Evolutionary conservation across 805 yeast genomes (phyloP), one percentile per base, ranked within the genome.

Genomic region (Pichia occidentalis): DNA sequence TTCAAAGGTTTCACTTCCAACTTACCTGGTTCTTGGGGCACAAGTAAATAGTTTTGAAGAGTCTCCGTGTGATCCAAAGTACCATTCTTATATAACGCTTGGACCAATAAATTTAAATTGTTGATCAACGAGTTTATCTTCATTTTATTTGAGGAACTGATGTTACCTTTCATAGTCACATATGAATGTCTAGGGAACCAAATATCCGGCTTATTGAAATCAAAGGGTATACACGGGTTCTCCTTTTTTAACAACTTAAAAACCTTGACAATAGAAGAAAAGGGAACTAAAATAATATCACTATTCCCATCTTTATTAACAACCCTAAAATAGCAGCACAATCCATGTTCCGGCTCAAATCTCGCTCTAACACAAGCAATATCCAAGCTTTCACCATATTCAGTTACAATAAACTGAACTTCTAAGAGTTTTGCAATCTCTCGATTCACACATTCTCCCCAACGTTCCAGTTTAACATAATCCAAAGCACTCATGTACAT

Each of bases 101-200:
- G 56, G 11, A 82, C 51, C 24, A 77, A 59, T 7, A 68, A 45
- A 46, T 80, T 80, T 24, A 80, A 45, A 24, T 63, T 58, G 25
- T 68, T 65, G 16, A 76, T 53, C 24, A 73, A 56, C 24, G 70
- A 62, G 46, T 76, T 76, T 24, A 72, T 47, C 32, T 67, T 64
- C 29, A 66, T 51, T 46, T 76, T 77, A 44, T 65, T 67, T 1
- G 53, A 51, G 34, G 51, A 53, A 52, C 48, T 44, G 7, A 56
- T 41, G 26, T 53, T 57, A 3, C 49, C 50, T 14, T 43, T 43
- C 39, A 50, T 51, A 4, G 33, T 38, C 18, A 52, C 43, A 12
- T 46, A 48, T 9, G 45, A 40, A 13, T 40, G 47, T n/a, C 33
- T 40, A 0, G 57, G 47, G 21, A 55, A 42, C 60, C 58, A 54